These are phyloP conservation scores for Leccinellum luteum DNA, from an alignment of 768 basidiomycete species.

Conservation along the genomic window DNA sequence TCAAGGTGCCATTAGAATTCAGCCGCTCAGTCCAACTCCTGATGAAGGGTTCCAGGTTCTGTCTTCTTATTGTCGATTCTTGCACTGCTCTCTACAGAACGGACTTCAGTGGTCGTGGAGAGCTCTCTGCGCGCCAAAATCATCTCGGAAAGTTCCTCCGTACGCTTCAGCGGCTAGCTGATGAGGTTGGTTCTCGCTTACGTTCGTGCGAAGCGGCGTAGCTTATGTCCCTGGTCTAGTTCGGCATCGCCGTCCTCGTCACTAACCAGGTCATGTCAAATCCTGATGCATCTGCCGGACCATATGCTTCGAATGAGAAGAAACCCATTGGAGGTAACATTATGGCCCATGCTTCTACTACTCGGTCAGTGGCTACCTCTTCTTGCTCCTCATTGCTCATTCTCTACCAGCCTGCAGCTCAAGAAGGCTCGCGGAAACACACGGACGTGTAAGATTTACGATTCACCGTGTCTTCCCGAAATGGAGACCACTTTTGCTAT, in stretches of 20 bases:
- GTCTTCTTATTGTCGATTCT: slow-evolving; percentile 93
- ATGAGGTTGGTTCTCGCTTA: slow-evolving; percentile 65
- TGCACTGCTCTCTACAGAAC: slow-evolving; percentile 94
- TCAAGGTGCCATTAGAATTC: slow-evolving; percentile 64
- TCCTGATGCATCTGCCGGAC: slow-evolving; percentile 89
- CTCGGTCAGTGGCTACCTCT: slow-evolving; percentile 53
- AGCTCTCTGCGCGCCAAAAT: slow-evolving; percentile 91
- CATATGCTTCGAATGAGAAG: slow-evolving; percentile 88
- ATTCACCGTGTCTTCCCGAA: slow-evolving; percentile 96
- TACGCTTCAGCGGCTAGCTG: slow-evolving; percentile 88
- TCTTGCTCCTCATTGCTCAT: slow-evolving; percentile 5
- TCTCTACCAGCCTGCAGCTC: slow-evolving; percentile 65
- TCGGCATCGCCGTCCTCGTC: slow-evolving; percentile 95
- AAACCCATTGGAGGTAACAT: slow-evolving; percentile 99
- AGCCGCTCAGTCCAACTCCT: slow-evolving; percentile 4
- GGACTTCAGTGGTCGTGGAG: slow-evolving; percentile 93
- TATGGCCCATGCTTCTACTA: slow-evolving; percentile 98
- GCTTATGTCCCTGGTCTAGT: slow-evolving; percentile 47
- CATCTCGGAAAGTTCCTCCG: slow-evolving; percentile 96
- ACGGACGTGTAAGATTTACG: slow-evolving; percentile 95
- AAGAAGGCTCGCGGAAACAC: slow-evolving; percentile 91
- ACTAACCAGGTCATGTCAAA: slow-evolving; percentile 99
- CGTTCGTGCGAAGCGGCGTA: slow-evolving; percentile 1
- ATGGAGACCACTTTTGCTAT: slow-evolving; percentile 96
- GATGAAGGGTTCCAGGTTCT: slow-evolving; percentile 61